phyloP scores from a whole-genome alignment of 345 rosid genomes.

The Pistacia integerrima region DNA sequence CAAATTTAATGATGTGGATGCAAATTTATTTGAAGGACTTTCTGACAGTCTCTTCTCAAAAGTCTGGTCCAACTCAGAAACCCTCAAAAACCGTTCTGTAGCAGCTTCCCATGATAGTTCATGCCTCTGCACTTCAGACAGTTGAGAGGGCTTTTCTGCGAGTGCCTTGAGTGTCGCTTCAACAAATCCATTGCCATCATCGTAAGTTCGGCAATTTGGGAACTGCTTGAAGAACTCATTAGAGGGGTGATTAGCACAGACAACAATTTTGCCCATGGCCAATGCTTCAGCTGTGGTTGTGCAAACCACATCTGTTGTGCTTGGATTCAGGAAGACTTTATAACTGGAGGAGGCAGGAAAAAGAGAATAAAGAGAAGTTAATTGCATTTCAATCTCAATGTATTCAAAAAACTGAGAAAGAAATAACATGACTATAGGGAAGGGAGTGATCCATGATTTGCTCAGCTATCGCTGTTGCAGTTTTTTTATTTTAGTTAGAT shows the following conservation, averaged over 20 bases:
- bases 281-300: constrained; percentile 97
- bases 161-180: constrained; percentile 61
- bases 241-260: constrained; percentile 57
- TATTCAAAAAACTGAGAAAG: neutral
- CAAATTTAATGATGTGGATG: constrained; percentile 51
- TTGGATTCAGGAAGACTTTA: constrained; percentile 93
- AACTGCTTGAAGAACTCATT: constrained; percentile 76
- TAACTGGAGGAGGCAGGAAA: constrained; percentile 51
- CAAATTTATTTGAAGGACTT: constrained; percentile 37
- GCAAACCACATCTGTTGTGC: constrained; percentile 98
- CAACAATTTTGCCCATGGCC: constrained; percentile 91
- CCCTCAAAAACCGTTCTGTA: constrained; percentile 69
- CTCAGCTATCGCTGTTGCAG: neutral
- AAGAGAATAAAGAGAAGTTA: neutral
- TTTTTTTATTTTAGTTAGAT: neutral
- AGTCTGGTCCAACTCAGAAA: constrained; percentile 43
- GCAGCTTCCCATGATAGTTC: constrained; percentile 94
- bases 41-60: constrained; percentile 10
- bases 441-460: neutral
- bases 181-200: constrained; percentile 52
- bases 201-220: constrained; percentile 69
- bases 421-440: neutral
- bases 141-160: constrained; percentile 61
- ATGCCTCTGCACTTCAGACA: constrained; percentile 65
- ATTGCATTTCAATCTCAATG: neutral